These are phyloP conservation scores for Xylariaceae sp. DNA, from an alignment of 2,329 filamentous ascomycete genomes.

Conservation along the genomic window DNA sequence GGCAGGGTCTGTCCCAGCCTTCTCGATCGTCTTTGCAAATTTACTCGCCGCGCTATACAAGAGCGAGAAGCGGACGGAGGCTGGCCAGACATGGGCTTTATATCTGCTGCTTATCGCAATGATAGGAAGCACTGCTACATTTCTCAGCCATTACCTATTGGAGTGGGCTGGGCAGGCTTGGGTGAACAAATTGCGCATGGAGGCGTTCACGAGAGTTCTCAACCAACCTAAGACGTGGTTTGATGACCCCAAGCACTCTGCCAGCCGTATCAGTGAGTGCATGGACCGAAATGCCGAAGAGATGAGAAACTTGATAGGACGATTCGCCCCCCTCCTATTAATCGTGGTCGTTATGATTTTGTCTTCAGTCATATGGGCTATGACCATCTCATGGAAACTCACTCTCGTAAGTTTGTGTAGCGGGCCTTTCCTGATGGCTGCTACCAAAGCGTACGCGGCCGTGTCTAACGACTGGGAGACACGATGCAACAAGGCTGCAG, in stretches of 20 bases:
- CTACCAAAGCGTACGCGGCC: conserved; percentile 61
- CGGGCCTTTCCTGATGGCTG: conserved; percentile 61
- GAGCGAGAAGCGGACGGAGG: conserved; percentile 39
- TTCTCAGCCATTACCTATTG: conserved; percentile 64
- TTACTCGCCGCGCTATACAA: conserved; percentile 68
- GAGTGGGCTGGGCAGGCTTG: conserved; percentile 71
- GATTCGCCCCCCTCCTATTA: conserved; percentile 68
- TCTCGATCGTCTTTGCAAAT: conserved; percentile 71
- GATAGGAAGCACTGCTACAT: conserved; percentile 61
- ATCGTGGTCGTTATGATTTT: conserved; percentile 63
- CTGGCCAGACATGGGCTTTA: conserved; percentile 63
- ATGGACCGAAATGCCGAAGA: conserved; percentile 83
- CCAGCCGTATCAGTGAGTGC: conserved; percentile 61
- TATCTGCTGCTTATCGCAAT: conserved; percentile 64
- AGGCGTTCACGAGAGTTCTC: conserved; percentile 66
- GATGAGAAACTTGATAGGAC: conserved; percentile 75
- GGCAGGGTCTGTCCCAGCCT: conserved; percentile 65
- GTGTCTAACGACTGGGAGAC: conserved; percentile 70
- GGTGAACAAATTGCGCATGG: conserved; percentile 66
- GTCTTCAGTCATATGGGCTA: conserved; percentile 70
- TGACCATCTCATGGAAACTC: conserved; percentile 73
- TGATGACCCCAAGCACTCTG: conserved; percentile 60
- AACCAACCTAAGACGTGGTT: conserved; percentile 78
- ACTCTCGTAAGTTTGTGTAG: conserved; percentile 71
- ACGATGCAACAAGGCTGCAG: conserved; percentile 59